Evolutionary conservation across 352 stramenopile species (phyloP).

Genomic region (Globisporangium okanoganense): DNA sequence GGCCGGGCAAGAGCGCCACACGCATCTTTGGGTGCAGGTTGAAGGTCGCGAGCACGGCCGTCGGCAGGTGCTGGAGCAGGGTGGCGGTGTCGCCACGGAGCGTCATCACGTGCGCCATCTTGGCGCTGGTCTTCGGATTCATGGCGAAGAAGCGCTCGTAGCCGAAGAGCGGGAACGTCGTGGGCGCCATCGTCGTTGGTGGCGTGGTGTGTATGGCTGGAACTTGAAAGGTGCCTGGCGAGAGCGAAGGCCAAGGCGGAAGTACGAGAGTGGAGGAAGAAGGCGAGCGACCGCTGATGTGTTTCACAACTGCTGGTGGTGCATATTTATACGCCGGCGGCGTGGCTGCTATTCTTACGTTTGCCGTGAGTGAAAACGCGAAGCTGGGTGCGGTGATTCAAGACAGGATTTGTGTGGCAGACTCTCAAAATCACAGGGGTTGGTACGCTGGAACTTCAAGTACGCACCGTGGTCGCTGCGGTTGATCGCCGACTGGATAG

Average conservation of each 20-base stretch:
- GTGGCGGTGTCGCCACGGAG: slow-evolving; percentile 37
- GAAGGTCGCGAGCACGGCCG: slow-evolving; percentile 43
- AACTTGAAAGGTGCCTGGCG: not conserved
- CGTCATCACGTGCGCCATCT: slow-evolving; percentile 47
- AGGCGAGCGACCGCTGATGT: too few species aligned
- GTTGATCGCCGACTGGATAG: too few species aligned
- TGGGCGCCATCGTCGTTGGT: slow-evolving; percentile 19
- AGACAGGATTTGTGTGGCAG: too few species aligned
- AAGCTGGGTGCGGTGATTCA: too few species aligned
- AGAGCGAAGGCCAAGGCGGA: not conserved
- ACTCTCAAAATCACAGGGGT: too few species aligned
- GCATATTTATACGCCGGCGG: too few species aligned
- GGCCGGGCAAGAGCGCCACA: slow-evolving; percentile 30
- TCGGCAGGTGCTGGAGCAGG: slow-evolving; percentile 33
- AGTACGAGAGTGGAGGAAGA: not conserved
- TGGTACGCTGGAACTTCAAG: too few species aligned
- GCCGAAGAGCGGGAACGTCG: slow-evolving; percentile 49
- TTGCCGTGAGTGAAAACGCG: too few species aligned
- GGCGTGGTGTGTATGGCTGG: not conserved
- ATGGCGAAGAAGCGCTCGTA: slow-evolving; percentile 74
- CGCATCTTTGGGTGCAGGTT: slow-evolving; percentile 63
- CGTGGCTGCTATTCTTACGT: too few species aligned
- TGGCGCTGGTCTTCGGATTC: slow-evolving; percentile 35
- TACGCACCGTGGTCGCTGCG: too few species aligned
- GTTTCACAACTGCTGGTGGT: too few species aligned